Conservation (phyloP, 73 alveolate genomes). For the Paramecium primaurelia region DNA sequence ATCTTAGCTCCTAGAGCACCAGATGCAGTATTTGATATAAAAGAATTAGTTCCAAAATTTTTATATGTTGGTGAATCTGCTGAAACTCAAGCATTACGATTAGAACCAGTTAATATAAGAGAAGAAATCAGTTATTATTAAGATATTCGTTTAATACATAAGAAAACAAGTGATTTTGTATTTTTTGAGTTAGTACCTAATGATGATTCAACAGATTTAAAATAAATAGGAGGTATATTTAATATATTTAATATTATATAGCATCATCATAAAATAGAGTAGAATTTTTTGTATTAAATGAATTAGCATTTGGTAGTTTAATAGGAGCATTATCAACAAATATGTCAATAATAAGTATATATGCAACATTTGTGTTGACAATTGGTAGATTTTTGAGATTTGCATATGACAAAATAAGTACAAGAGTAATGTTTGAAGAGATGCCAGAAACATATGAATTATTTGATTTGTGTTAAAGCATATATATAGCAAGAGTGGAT, state of each 20-base stretch:
- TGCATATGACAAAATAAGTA: conserved; percentile 63
- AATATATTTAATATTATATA: not conserved
- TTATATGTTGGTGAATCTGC: conserved; percentile 41
- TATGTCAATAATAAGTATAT: conserved; percentile 70
- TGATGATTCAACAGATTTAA: conserved; percentile 27
- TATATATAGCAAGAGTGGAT: conserved; percentile 68
- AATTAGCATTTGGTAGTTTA: conserved; percentile 41
- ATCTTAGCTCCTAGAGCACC: conserved; percentile 43
- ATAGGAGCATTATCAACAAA: conserved; percentile 46
- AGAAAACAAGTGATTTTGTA: conserved; percentile 30
- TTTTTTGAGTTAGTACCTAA: conserved; percentile 35
- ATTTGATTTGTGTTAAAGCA: conserved; percentile 71
- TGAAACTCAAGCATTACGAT: conserved; percentile 13
- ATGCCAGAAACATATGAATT: conserved; percentile 69
- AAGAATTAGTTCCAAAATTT: not conserved
- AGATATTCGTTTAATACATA: conserved; percentile 3
- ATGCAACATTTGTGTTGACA: conserved; percentile 69
- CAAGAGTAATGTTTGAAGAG: conserved; percentile 71
- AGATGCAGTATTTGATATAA: conserved; percentile 38
- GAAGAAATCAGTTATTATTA: not conserved
- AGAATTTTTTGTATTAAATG: conserved; percentile 46
- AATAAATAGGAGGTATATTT: conserved; percentile 15
- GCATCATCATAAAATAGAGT: conserved; percentile 42
- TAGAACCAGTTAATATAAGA: conserved; percentile 38
- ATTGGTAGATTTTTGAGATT: conserved; percentile 70